Percentiles rank a stretch among this genome's conserved stretches.
phyloP scores from a whole-genome alignment of 805 yeast genomes.

The Candida chauliodis region DNA sequence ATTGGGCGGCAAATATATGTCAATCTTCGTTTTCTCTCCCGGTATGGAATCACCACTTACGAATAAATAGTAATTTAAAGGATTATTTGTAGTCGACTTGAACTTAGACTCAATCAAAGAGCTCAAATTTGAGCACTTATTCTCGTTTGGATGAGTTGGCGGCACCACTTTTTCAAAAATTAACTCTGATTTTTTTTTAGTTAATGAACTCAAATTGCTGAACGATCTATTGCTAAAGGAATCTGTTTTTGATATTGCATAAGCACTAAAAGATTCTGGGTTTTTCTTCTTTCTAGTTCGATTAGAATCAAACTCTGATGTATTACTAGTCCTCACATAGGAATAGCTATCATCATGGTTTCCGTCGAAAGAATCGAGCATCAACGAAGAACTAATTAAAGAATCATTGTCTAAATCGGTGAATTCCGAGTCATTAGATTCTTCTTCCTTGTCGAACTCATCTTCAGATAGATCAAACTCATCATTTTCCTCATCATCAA shows the following conservation, averaged over 20 bases:
- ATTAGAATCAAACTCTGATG: conserved; percentile 12
- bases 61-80: conserved; percentile 42
- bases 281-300: conserved; percentile 17
- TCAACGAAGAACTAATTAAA: conserved; percentile 25
- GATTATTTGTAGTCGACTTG: conserved; percentile 35
- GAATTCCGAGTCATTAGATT: conserved; percentile 38
- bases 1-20: conserved; percentile 34
- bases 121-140: conserved; percentile 36
- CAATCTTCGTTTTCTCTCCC: conserved; percentile 11
- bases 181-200: conserved; percentile 9
- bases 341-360: conserved; percentile 14
- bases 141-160: background rate
- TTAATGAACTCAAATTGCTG: background rate
- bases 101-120: conserved; percentile 37
- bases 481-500: conserved; percentile 16
- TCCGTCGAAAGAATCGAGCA: conserved; percentile 20
- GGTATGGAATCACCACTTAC: conserved; percentile 10
- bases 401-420: conserved; percentile 42
- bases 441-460: conserved; percentile 26
- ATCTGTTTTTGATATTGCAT: conserved; percentile 10
- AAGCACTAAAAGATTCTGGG: conserved; percentile 14
- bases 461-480: conserved; percentile 19
- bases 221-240: background rate
- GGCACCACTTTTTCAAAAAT: conserved; percentile 22
- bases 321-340: conserved; percentile 14